phyloP scores from a whole-genome alignment of 148 eudicot genomes.

The Chenopodium formosanum region DNA sequence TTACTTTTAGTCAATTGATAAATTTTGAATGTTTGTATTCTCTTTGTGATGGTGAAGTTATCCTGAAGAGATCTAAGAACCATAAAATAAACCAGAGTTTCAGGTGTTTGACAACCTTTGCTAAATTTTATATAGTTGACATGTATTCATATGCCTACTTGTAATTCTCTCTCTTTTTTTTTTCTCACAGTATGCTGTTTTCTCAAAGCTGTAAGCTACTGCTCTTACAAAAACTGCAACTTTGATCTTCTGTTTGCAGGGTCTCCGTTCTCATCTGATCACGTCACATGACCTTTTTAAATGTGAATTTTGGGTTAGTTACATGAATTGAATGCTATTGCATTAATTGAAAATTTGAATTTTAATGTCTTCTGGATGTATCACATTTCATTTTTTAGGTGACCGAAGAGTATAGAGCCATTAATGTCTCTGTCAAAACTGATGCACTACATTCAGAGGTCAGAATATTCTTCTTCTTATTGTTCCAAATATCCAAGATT shows the following conservation, averaged over 20 bases:
- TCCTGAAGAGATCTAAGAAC: not conserved
- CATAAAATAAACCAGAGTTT: not conserved
- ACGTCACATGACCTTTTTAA: slow-evolving; percentile 87
- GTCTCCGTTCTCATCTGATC: slow-evolving; percentile 66
- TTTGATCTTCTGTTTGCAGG: slow-evolving; percentile 45
- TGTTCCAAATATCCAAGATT: not conserved
- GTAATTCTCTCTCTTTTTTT: not conserved
- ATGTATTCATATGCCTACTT: not conserved
- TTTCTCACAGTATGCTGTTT: not conserved
- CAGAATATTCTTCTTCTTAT: slow-evolving; percentile 6
- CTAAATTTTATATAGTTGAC: not conserved
- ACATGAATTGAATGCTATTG: slow-evolving; percentile 23
- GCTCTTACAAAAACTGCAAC: not conserved
- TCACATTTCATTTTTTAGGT: slow-evolving; percentile 37
- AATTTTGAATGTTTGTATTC: not conserved
- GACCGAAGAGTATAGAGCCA: slow-evolving; percentile 72
- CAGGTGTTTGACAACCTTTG: not conserved
- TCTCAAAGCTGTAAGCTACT: not conserved
- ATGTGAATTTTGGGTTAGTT: slow-evolving; percentile 88
- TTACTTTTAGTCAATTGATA: not conserved
- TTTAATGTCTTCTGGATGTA: slow-evolving; percentile 15
- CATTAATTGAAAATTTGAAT: not conserved
- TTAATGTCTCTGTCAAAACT: slow-evolving; percentile 67
- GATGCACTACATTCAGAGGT: slow-evolving; percentile 75
- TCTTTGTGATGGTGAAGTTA: not conserved